phyloP scores from a whole-genome alignment of 1,139 yeast species.

The Pneumocystis murina region DNA sequence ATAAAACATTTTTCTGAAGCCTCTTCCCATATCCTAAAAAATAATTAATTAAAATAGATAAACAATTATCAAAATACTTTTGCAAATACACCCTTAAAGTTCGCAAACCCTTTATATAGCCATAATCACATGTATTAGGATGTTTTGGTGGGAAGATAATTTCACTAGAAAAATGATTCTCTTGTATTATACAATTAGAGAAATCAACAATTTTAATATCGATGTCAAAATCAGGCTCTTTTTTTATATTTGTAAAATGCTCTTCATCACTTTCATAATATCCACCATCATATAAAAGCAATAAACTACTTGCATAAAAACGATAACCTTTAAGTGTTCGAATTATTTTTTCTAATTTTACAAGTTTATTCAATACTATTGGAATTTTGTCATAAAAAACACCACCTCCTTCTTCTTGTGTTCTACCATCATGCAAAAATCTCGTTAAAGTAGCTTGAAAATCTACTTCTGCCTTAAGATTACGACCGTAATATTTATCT shows the following conservation, averaged over 20 bases:
- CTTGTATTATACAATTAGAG: constrained; percentile 82
- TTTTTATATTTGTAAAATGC: not conserved
- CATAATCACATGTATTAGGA: constrained; percentile 52
- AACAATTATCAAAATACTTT: not conserved
- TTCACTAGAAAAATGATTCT: constrained; percentile 30
- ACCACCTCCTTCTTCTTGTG: constrained; percentile 33
- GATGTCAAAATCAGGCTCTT: constrained; percentile 21
- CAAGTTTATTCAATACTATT: constrained; percentile 42
- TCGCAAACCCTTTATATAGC: constrained; percentile 68
- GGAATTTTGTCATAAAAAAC: constrained; percentile 51
- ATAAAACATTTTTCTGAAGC: not conserved
- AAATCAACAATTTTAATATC: constrained; percentile 76
- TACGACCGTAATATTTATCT: constrained; percentile 87
- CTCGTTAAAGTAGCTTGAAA: constrained; percentile 60
- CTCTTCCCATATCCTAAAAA: constrained; percentile 2
- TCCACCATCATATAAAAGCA: constrained; percentile 74
- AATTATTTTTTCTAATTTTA: constrained; percentile 43
- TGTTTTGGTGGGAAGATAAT: constrained; percentile 53
- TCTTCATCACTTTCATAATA: constrained; percentile 19
- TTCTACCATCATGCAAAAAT: constrained; percentile 63
- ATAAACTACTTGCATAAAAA: constrained; percentile 76
- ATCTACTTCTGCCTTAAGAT: constrained; percentile 55
- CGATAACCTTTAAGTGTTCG: constrained; percentile 57
- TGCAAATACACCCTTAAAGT: constrained; percentile 49
- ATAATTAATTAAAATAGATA: not conserved